Base-by-base conservation (phyloP, 2,329 filamentous ascomycete species). In the Monilinia fructicola region DNA sequence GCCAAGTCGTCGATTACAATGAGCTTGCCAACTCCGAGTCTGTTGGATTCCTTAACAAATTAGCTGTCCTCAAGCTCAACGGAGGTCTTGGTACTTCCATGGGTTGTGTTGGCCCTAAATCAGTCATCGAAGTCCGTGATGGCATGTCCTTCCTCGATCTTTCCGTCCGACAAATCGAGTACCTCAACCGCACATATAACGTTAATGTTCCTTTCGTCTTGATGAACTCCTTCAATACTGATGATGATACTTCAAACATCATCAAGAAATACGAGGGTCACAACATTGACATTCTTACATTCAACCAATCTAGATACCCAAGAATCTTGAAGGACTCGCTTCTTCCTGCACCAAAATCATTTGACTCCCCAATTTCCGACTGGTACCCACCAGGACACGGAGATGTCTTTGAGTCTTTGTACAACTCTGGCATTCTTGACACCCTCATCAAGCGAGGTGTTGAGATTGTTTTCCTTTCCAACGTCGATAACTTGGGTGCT, bases 221-320 rank as follows among this genome's bases (percentile, higher is more conserved):
- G 75, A 99, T 99, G 95, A 99, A 99, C 89, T 98, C 95, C 66
- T 99, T 99, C 91, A 99, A 99, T 87, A 99, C 95, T 78, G 93
- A 99, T 79, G 88, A 94, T 76, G 95, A 99, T 78, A 99, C 95
- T 62, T 93, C 93, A 70, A 93, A 92, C 81, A 99, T 99, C 82
- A 99, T 99, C 85, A 99, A 99, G 89, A 99, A 99, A 85, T 99
- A 98, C 83, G 94, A 99, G 84, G 95, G 95, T 71, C 95, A 99
- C 87, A 97, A 97, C 79, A 96, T 99, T 77, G 95, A 99, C 78
- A 98, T 99, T 79, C 85, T 98, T 79, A 98, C 95, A 79, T 99
- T 99, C 89, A 99, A 99, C 86, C 95, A 99, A 84, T 99, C 95
- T 71, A 88, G 93, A 76, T 99, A 98, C 85, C 95, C 95, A 74